Evolutionary conservation across 2,329 filamentous ascomycete genomes (phyloP).

Genomic region (Paecilomyces formosus): DNA sequence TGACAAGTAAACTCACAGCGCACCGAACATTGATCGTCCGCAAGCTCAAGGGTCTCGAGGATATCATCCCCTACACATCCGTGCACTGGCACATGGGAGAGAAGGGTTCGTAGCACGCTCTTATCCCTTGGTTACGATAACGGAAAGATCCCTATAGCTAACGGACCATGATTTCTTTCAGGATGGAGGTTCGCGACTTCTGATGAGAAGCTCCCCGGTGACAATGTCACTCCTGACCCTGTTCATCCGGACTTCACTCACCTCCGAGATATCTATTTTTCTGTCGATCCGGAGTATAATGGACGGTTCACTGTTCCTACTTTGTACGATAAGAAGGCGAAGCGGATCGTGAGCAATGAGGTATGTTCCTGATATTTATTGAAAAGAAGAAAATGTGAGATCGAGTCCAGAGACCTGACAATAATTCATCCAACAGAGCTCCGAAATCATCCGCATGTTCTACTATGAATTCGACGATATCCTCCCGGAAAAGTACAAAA

Average conservation of each 20-base stretch:
- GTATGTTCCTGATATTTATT: constrained; percentile 26
- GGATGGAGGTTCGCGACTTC: constrained; percentile 76
- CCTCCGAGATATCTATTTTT: constrained; percentile 74
- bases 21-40: constrained; percentile 81
- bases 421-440: constrained; percentile 36
- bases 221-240: constrained; percentile 47
- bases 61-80: constrained; percentile 69
- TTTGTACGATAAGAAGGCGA: constrained; percentile 62
- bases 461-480: constrained; percentile 72
- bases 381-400: neutral
- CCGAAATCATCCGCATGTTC: constrained; percentile 88
- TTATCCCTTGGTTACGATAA: too few species aligned
- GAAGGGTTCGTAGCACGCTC: constrained; percentile 42
- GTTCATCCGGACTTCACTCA: constrained; percentile 62
- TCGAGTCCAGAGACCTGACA: constrained; percentile 2
- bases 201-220: constrained; percentile 52
- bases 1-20: constrained; percentile 41
- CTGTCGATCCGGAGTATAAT: constrained; percentile 60
- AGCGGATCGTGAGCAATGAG: constrained; percentile 83
- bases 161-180: constrained; percentile 16
- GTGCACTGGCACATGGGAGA: constrained; percentile 86
- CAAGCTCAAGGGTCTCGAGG: constrained; percentile 84
- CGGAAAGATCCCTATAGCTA: too few species aligned
- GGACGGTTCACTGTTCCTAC: constrained; percentile 85
- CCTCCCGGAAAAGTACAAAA: constrained; percentile 52